These are phyloP conservation scores for button mushroom (Agaricus bisporus) DNA, from an alignment of 768 basidiomycete species.

Conservation along the genomic window DNA sequence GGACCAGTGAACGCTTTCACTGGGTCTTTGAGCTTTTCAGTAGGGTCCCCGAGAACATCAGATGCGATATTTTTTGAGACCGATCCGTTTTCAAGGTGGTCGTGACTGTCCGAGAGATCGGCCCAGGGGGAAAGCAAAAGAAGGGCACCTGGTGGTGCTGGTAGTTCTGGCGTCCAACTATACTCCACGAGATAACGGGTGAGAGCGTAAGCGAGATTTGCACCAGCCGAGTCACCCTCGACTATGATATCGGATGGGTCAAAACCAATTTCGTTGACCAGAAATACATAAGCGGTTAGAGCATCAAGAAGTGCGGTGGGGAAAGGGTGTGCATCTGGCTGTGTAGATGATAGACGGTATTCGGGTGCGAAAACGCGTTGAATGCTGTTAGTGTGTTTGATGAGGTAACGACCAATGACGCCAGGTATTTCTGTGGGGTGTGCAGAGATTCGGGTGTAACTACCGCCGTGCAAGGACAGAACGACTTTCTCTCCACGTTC, in stretches of 20 bases:
- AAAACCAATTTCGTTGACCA: slow-evolving; percentile 52
- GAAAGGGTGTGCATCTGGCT: slow-evolving; percentile 52
- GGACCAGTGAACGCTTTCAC: slow-evolving; percentile 40
- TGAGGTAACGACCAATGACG: slow-evolving; percentile 36
- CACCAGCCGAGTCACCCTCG: slow-evolving; percentile 75
- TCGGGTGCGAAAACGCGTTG: slow-evolving; percentile 56
- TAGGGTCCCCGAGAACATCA: slow-evolving; percentile 29
- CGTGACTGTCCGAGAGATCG: slow-evolving; percentile 40
- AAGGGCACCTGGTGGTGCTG: slow-evolving; percentile 39
- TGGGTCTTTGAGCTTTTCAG: slow-evolving; percentile 21
- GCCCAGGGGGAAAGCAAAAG: slow-evolving; percentile 52
- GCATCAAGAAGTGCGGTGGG: slow-evolving; percentile 73
- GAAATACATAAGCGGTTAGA: slow-evolving; percentile 67
- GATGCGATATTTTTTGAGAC: slow-evolving; percentile 24
- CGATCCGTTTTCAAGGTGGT: slow-evolving; percentile 30
- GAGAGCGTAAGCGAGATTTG: slow-evolving; percentile 60
- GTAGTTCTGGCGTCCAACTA: slow-evolving; percentile 27
- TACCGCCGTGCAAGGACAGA: slow-evolving; percentile 58
- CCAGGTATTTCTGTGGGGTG: slow-evolving; percentile 45
- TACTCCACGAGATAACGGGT: slow-evolving; percentile 56
- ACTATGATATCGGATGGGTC: slow-evolving; percentile 55
- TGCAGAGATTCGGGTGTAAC: slow-evolving; percentile 45
- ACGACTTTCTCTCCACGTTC: slow-evolving; percentile 49
- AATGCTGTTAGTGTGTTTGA: slow-evolving; percentile 38
- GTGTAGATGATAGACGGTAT: slow-evolving; percentile 57